Evolutionary conservation across 805 yeast genomes (phyloP).

Genomic region (Yarrowia yakushimensis): DNA sequence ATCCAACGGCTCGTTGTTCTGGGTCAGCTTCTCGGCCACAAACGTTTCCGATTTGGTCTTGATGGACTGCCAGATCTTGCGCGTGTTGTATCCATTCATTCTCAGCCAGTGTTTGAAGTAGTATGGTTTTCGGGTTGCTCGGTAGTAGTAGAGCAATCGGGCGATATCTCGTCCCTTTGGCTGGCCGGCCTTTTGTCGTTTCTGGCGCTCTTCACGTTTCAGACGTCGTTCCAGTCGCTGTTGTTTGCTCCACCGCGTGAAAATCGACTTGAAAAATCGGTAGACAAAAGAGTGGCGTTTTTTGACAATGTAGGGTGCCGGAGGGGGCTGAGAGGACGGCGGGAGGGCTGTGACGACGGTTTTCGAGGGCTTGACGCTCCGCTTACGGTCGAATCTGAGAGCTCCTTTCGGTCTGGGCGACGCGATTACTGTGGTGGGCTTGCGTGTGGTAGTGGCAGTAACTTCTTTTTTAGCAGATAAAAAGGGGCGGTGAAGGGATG

Average conservation of each 20-base stretch:
- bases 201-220: neutral
- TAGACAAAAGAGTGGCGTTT: constrained; percentile 23
- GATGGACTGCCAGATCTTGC: constrained; percentile 19
- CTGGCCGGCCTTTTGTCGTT: neutral
- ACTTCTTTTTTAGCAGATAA: constrained; percentile 21
- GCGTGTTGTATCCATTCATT: constrained; percentile 22
- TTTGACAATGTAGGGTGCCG: neutral
- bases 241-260: constrained; percentile 19
- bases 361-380: neutral
- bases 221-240: neutral
- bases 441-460: constrained; percentile 22
- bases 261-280: constrained; percentile 15
- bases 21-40: constrained; percentile 54
- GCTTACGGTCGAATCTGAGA: constrained; percentile 7
- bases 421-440: constrained; percentile 13
- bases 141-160: constrained; percentile 16
- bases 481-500: neutral
- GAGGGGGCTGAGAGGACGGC: neutral
- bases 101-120: constrained; percentile 20
- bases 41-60: constrained; percentile 29
- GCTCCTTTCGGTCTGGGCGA: constrained; percentile 5
- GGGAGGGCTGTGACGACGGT: neutral
- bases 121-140: constrained; percentile 19
- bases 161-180: constrained; percentile 10
- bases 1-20: constrained; percentile 31